Evolutionary conservation across 148 eudicot genomes (phyloP).

Genomic region (Vaccinium macrocarpon): DNA sequence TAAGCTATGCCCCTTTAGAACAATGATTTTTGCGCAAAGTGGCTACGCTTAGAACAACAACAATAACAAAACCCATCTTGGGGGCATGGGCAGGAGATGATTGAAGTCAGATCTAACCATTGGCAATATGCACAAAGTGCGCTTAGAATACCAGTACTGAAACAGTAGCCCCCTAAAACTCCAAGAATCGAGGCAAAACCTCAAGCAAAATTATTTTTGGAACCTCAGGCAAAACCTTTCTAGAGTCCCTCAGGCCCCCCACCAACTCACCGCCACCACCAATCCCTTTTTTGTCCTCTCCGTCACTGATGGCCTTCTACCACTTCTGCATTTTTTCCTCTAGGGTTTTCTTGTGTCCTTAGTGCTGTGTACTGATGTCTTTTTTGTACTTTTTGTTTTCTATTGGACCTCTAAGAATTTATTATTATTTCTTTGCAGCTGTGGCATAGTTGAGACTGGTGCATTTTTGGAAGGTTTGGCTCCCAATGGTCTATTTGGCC

Average conservation of each 20-base stretch:
- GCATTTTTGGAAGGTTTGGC: slow-evolving; percentile 75
- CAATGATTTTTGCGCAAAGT: not conserved
- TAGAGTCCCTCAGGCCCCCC: not conserved
- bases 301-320: not conserved
- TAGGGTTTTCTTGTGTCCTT: not conserved
- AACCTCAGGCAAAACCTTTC: not conserved
- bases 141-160: no score
- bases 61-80: no score
- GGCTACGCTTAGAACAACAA: no score
- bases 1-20: not conserved
- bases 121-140: no score
- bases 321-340: not conserved
- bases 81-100: no score
- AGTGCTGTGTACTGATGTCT: not conserved
- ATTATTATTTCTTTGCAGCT: slow-evolving; percentile 46
- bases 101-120: no score
- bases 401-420: not conserved
- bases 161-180: no score
- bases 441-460: slow-evolving; percentile 78
- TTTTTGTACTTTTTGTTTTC: not conserved
- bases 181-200: no score
- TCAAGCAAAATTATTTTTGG: not conserved
- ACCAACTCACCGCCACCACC: not conserved
- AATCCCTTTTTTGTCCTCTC: not conserved
- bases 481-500: slow-evolving; percentile 93